Conservation (phyloP, 2,329 filamentous ascomycete species). For the Amauroascus verrucosus region DNA sequence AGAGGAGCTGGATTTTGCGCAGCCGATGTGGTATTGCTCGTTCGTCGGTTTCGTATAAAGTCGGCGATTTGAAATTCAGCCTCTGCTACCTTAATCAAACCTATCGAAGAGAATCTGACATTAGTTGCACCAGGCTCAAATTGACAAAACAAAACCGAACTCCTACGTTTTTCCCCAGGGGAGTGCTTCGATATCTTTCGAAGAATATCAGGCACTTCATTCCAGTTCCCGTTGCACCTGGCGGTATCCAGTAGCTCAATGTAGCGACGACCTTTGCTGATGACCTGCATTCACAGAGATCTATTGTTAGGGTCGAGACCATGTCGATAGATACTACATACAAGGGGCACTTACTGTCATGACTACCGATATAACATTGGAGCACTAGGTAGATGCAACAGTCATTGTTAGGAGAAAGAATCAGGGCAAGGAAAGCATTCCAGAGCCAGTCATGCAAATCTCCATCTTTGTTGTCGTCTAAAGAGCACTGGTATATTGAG, state of each 20-base stretch:
- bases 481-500: too few species aligned
- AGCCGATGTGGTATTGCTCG: slow-evolving; percentile 21
- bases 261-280: slow-evolving; percentile 72
- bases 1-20: slow-evolving; percentile 27
- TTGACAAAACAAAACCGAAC: not conserved
- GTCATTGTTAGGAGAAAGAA: not conserved
- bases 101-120: slow-evolving; percentile 34
- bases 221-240: slow-evolving; percentile 81
- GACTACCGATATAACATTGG: not conserved
- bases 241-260: slow-evolving; percentile 72
- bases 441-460: not conserved
- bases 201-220: slow-evolving; percentile 73
- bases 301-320: not conserved
- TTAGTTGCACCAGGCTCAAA: not conserved
- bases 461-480: too few species aligned
- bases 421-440: not conserved
- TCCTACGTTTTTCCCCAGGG: slow-evolving; percentile 64
- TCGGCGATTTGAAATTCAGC: slow-evolving; percentile 56
- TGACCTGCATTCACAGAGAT: slow-evolving; percentile 18
- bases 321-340: not conserved
- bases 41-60: slow-evolving; percentile 33
- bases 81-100: slow-evolving; percentile 59
- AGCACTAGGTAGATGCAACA: not conserved
- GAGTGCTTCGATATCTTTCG: slow-evolving; percentile 94
- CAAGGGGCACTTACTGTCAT: slow-evolving; percentile 11